A percentile compares a stretch with the other conserved stretches of the same genome.
phyloP scores from a whole-genome alignment of 2,329 filamentous ascomycete species.

The Claviceps pazoutovae region DNA sequence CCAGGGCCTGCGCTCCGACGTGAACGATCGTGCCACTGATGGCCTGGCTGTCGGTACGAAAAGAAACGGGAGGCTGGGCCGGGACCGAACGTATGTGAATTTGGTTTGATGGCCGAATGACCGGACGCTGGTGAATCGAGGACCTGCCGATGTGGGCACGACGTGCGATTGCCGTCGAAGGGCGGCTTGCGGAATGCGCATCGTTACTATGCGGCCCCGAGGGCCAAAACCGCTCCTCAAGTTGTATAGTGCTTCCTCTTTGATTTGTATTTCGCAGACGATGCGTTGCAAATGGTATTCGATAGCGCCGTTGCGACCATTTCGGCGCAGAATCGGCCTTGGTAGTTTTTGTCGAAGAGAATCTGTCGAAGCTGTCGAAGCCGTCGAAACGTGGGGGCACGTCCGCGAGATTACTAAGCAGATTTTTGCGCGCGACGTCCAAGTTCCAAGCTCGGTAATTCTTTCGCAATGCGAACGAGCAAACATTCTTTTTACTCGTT shows the following conservation, averaged over 20 bases:
- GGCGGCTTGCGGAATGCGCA: slow-evolving; percentile 26
- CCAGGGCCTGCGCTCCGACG: slow-evolving; percentile 62
- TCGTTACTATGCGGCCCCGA: slow-evolving; percentile 9
- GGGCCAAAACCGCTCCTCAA: neutral
- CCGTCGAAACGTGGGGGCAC: neutral
- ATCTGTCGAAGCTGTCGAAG: neutral
- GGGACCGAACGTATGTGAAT: slow-evolving; percentile 16
- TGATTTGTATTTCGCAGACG: neutral
- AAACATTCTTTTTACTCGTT: no score
- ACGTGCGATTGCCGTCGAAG: slow-evolving; percentile 14
- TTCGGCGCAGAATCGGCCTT: neutral
- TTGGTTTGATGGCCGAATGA: slow-evolving; percentile 16
- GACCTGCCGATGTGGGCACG: slow-evolving; percentile 6
- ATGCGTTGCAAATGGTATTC: neutral
- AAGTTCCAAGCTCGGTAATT: neutral
- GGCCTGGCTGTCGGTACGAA: slow-evolving; percentile 32
- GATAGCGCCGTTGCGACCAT: neutral
- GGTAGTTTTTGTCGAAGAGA: neutral
- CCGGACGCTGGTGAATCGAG: slow-evolving; percentile 12
- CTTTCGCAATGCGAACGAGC: no score
- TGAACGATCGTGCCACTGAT: slow-evolving; percentile 55
- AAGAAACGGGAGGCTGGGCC: slow-evolving; percentile 33
- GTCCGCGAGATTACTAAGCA: slow-evolving; percentile 3
- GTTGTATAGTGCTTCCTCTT: neutral
- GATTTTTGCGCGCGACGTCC: neutral